These are phyloP conservation scores for Strobilomyces dryophilus DNA, from an alignment of 768 basidiomycete genomes.

Conservation along the genomic window DNA sequence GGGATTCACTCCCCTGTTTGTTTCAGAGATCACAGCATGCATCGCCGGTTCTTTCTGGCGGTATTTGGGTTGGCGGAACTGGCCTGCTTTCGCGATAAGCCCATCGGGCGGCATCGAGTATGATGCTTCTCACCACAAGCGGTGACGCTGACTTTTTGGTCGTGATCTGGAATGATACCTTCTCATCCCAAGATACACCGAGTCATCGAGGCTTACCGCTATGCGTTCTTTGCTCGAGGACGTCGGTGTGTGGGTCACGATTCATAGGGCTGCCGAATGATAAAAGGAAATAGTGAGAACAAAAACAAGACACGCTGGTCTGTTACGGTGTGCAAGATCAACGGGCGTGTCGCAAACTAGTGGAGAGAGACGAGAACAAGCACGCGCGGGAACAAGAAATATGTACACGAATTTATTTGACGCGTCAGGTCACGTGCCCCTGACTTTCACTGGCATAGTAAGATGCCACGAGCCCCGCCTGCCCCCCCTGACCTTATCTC, in stretches of 20 bases:
- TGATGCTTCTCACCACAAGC: conserved; percentile 8
- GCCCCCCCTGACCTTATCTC: neutral
- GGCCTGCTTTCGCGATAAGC: conserved; percentile 12
- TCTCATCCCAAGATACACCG: neutral
- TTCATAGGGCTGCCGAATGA: conserved; percentile 19
- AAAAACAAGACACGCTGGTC: conserved; percentile 3
- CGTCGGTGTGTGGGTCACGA: conserved; percentile 37
- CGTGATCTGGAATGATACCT: neutral
- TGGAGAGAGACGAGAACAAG: conserved; percentile 22
- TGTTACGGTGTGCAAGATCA: conserved; percentile 10
- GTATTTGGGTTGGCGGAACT: conserved; percentile 7
- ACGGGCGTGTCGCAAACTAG: conserved; percentile 26
- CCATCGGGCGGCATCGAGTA: neutral
- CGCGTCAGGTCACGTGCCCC: conserved; percentile 29
- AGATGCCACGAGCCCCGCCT: conserved; percentile 4
- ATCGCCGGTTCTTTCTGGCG: conserved; percentile 1
- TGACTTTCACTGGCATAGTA: conserved; percentile 15
- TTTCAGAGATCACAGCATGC: neutral
- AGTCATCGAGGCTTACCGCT: conserved; percentile 26
- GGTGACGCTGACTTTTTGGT: conserved; percentile 2
- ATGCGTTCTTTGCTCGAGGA: conserved; percentile 36
- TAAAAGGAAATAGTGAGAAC: conserved; percentile 14
- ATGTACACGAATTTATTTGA: conserved; percentile 22
- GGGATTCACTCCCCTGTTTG: conserved; percentile 10
- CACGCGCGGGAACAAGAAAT: conserved; percentile 23